These are phyloP conservation scores for Saccharomycopsis oosterbeekiorum DNA, from an alignment of 805 yeast genomes.

Conservation along the genomic window DNA sequence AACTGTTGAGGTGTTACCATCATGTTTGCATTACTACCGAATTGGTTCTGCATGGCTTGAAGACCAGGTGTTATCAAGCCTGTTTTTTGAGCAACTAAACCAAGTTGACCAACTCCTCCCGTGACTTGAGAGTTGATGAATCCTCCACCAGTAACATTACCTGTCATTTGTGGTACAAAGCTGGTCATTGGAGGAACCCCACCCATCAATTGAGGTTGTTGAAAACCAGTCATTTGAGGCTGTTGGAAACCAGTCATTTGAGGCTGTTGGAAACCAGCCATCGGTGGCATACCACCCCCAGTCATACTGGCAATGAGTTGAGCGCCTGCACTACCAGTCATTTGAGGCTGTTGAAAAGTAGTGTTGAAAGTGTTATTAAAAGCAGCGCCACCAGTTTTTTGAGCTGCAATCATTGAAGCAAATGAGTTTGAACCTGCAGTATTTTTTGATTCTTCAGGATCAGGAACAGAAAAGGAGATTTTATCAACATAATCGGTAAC, in stretches of 20 bases:
- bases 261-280: conserved; percentile 27
- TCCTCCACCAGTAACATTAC: conserved; percentile 25
- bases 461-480: conserved; percentile 59
- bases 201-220: conserved; percentile 24
- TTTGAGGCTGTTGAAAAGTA: conserved; percentile 34
- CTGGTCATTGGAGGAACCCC: conserved; percentile 21
- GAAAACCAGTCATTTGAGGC: conserved; percentile 25
- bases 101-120: conserved; percentile 29
- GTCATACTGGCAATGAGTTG: conserved; percentile 31
- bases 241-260: conserved; percentile 27
- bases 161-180: conserved; percentile 46
- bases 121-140: conserved; percentile 23
- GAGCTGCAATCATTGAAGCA: conserved; percentile 23
- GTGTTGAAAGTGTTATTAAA: conserved; percentile 24
- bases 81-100: conserved; percentile 54
- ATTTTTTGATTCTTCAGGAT: conserved; percentile 13
- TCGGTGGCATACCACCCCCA: conserved; percentile 27
- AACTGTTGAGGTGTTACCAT: conserved; percentile 9
- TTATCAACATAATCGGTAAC: conserved; percentile 86
- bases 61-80: conserved; percentile 45
- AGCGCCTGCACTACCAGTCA: conserved; percentile 17
- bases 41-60: conserved; percentile 19
- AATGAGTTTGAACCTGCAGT: conserved; percentile 29
- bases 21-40: conserved; percentile 21
- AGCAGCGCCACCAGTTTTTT: conserved; percentile 23